A percentile compares a stretch with the other conserved stretches of the same genome.
These are phyloP conservation scores for Albugo candida DNA, from an alignment of 352 stramenopile genomes.

Conservation along the genomic window DNA sequence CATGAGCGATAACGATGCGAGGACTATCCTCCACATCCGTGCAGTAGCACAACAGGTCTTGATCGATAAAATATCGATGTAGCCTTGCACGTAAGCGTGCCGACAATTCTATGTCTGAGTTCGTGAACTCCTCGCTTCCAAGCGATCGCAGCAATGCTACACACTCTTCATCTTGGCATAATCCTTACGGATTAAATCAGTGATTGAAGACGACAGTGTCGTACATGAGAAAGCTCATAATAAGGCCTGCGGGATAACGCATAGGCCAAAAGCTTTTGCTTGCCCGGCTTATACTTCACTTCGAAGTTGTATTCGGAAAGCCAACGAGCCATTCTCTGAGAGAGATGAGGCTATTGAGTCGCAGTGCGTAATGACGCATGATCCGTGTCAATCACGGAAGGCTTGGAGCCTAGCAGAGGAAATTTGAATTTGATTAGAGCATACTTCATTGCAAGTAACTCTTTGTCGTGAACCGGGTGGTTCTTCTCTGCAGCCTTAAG, in stretches of 20 bases:
- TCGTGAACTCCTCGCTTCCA: neutral
- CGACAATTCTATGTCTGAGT: neutral
- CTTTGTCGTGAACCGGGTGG: neutral
- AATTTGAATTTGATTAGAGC: neutral
- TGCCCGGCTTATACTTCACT: constrained; percentile 10
- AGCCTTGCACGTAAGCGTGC: no score
- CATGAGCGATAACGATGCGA: neutral
- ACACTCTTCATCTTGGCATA: neutral
- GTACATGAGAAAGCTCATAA: neutral
- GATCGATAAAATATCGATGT: no score
- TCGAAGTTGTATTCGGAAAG: constrained; percentile 14
- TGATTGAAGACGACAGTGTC: neutral
- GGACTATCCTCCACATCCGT: no score
- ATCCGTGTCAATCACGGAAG: constrained; percentile 2
- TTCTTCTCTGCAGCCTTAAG: neutral
- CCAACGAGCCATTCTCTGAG: constrained; percentile 11
- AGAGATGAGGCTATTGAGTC: neutral
- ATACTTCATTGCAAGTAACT: constrained; percentile 1
- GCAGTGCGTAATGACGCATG: neutral
- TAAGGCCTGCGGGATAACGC: constrained; percentile 9
- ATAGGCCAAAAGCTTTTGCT: constrained; percentile 10
- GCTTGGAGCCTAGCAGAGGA: neutral
- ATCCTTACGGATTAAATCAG: neutral
- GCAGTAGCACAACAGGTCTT: no score
- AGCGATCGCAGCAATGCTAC: neutral